Base-by-base conservation (phyloP, 1,284 basidiomycete genomes). In the Leccinum cinnamomeum region DNA sequence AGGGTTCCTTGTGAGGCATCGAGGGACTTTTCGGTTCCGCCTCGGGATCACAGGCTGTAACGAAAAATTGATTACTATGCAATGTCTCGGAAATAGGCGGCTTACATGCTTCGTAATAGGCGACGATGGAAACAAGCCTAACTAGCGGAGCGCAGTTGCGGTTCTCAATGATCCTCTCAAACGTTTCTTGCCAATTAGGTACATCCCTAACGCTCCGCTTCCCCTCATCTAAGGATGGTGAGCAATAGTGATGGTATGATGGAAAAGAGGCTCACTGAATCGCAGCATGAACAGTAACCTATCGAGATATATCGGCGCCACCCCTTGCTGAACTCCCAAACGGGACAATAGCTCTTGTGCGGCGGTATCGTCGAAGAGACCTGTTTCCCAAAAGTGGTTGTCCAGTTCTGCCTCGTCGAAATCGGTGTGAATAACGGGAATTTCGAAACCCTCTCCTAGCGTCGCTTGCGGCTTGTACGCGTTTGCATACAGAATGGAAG, bases 241-340 rank as follows among this genome's bases (percentile, higher is more conserved):
- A 6, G 20, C 6, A 1, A 53, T 1, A 61, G 3, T 23, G 53
- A 14, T 3, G 23, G 14, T 0, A 5, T 6, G 44, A 33, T 2
- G n/a, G 2, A 28, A 44, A 50, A 25, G 65, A 5, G 33, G 18
- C 68, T 54, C 39, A 73, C 70, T 60, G 56, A 65, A 75, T 62
- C 68, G 60, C 2, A 74, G 16, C 70, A 75, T 69, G 56, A 75
- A 72, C 53, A 74, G 56, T n/a, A 73, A 39, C 33, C 69, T 65
- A 30, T 75, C 73, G 2, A 75, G 69, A n/a, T 71, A 67, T 59
- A 67, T 59, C 7, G 61, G 65, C 2, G 64, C 63, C 25, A 70
- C 63, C 2, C 64, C 63, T 58, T 65, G 65, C 51, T 51, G 48
- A 23, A 41, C 51, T 2, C 37, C n/a, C 12, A 74, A 25, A 33